Conservation (phyloP, 2,329 filamentous ascomycete genomes). For the Fusarium sp. region DNA sequence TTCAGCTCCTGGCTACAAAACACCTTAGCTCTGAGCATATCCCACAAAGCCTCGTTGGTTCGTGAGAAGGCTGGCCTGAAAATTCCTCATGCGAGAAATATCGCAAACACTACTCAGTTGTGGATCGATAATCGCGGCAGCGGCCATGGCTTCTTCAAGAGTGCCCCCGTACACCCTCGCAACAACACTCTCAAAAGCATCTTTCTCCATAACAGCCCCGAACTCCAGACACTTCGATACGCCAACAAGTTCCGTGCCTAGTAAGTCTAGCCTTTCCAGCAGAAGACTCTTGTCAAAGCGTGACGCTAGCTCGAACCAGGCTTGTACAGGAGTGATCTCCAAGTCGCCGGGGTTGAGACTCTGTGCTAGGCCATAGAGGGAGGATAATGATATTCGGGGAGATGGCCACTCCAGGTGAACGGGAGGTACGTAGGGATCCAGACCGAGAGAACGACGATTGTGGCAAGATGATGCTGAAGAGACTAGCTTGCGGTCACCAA, state of each 20-base stretch:
- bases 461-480: conserved; percentile 28
- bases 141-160: conserved; percentile 31
- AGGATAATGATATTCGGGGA: conserved; percentile 51
- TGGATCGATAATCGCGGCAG: neutral
- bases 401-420: conserved; percentile 49
- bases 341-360: conserved; percentile 52
- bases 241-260: conserved; percentile 53
- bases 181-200: conserved; percentile 57
- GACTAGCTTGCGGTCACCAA: conserved; percentile 38
- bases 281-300: conserved; percentile 51
- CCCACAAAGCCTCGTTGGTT: conserved; percentile 10
- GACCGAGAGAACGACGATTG: conserved; percentile 15
- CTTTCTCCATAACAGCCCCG: conserved; percentile 57
- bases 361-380: conserved; percentile 55
- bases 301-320: conserved; percentile 61
- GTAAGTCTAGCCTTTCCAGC: conserved; percentile 47
- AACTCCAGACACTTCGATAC: conserved; percentile 57
- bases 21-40: conserved; percentile 15
- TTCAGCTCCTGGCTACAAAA: neutral
- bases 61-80: neutral
- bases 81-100: neutral
- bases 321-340: conserved; percentile 61
- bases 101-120: neutral
- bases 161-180: conserved; percentile 48
- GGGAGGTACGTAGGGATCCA: conserved; percentile 32